Conservation (phyloP, 2,329 filamentous ascomycete genomes). For the Aspergillus neotritici region DNA sequence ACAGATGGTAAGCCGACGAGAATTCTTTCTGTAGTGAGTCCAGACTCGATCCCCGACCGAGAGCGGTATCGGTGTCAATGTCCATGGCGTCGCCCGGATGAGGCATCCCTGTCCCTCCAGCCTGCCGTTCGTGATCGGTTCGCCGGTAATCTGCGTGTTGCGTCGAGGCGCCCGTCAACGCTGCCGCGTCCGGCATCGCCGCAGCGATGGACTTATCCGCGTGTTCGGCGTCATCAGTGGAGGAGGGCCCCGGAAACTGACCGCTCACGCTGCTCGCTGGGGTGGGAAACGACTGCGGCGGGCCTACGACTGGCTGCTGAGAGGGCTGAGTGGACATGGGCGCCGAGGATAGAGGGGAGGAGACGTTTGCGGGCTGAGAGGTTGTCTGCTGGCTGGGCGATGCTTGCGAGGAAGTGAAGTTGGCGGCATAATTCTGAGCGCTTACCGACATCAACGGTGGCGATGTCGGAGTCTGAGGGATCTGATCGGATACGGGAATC, state of each 20-base stretch:
- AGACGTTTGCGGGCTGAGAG: conserved; percentile 35
- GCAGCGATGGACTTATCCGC: conserved; percentile 27
- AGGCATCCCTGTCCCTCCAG: conserved; percentile 9
- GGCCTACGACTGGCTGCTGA: conserved; percentile 37
- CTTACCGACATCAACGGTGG: conserved; percentile 48
- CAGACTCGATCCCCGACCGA: conserved; percentile 27
- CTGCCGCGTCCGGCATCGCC: conserved; percentile 17
- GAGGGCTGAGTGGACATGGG: conserved; percentile 41
- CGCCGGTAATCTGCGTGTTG: conserved; percentile 27
- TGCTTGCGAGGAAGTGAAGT: conserved; percentile 41
- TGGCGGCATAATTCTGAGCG: conserved; percentile 45
- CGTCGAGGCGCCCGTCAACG: conserved; percentile 13
- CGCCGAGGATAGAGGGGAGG: conserved; percentile 38
- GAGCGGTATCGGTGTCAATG: conserved; percentile 28
- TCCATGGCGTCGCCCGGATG: conserved; percentile 35
- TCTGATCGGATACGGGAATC: conserved; percentile 27
- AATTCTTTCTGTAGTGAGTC: conserved; percentile 43
- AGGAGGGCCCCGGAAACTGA: conserved; percentile 24
- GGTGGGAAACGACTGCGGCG: conserved; percentile 41
- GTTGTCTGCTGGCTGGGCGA: conserved; percentile 40
- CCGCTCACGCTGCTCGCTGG: conserved; percentile 43
- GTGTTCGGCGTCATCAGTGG: conserved; percentile 33
- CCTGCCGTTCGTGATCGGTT: conserved; percentile 32
- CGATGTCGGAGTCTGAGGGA: conserved; percentile 38
- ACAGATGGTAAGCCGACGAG: conserved; percentile 44